These are phyloP conservation scores for Ophiostoma fasciatum DNA, from an alignment of 2,329 filamentous ascomycete species.

Conservation along the genomic window DNA sequence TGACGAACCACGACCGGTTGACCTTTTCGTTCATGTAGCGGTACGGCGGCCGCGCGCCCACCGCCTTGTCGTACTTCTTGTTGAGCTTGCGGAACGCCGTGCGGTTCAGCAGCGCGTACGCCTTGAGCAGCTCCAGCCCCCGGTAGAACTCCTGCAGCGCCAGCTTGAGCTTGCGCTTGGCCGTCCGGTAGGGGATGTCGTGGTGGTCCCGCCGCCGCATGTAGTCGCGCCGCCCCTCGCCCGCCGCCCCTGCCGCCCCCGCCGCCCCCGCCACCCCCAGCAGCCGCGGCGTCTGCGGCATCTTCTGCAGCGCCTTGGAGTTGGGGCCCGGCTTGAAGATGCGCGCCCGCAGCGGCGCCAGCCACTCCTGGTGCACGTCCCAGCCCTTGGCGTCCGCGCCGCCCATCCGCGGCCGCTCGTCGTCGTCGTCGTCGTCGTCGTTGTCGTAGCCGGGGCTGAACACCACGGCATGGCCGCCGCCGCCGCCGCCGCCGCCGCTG, in stretches of 20 bases:
- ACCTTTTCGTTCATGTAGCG: constrained; percentile 87
- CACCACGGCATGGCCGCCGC: neutral
- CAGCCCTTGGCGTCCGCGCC: constrained; percentile 12
- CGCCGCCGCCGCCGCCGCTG: constrained; percentile 2
- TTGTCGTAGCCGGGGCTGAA: constrained; percentile 12
- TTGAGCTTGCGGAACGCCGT: constrained; percentile 95
- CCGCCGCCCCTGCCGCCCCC: constrained; percentile 1
- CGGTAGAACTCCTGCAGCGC: constrained; percentile 90
- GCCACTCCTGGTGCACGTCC: constrained; percentile 21
- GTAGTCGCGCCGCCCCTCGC: constrained; percentile 32
- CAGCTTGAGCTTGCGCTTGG: constrained; percentile 82
- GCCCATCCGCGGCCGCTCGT: no score
- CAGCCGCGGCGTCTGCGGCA: constrained; percentile 35
- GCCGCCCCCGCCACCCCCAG: constrained; percentile 12
- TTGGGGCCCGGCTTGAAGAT: constrained; percentile 44
- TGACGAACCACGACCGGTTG: constrained; percentile 80
- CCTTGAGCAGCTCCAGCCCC: constrained; percentile 79
- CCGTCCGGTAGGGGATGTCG: constrained; percentile 68
- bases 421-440: constrained; percentile 14
- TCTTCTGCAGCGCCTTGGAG: constrained; percentile 40
- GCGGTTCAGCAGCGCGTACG: constrained; percentile 76
- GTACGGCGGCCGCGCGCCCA: constrained; percentile 60
- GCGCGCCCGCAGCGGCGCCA: constrained; percentile 38
- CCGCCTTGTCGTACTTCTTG: constrained; percentile 94
- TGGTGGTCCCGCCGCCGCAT: constrained; percentile 32